Conservation (phyloP, 345 rosid species). For the Acer saccharum region DNA sequence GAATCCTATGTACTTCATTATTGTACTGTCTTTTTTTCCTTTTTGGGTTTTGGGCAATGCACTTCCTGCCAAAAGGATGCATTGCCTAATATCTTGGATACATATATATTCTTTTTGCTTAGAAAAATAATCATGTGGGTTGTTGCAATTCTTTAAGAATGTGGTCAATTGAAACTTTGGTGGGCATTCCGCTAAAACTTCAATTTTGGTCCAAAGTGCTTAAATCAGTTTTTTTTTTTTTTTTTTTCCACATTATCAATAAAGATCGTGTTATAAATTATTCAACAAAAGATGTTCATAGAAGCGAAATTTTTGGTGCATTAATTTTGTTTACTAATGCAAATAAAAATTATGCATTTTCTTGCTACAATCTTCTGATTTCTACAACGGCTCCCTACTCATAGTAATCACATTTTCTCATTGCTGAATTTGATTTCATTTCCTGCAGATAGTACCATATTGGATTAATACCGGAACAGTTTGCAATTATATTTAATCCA, state of each 20-base stretch:
- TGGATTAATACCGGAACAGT: neutral
- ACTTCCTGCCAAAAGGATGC: neutral
- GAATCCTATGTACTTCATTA: neutral
- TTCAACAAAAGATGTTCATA: neutral
- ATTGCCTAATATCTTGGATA: neutral
- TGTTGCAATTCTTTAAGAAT: neutral
- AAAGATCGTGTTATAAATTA: neutral
- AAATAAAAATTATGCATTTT: neutral
- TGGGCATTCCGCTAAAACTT: neutral
- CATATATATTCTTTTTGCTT: neutral
- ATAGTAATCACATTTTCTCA: neutral
- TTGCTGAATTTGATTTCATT: conserved; percentile 13
- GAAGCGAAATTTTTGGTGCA: neutral
- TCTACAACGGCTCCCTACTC: neutral
- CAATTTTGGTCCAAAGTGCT: neutral
- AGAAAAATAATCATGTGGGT: neutral
- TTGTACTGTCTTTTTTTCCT: neutral
- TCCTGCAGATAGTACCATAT: conserved; percentile 13
- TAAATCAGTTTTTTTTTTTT: neutral
- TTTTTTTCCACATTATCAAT: neutral
- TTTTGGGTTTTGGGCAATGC: neutral
- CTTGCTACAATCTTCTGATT: neutral
- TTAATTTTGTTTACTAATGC: neutral
- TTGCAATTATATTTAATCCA: neutral
- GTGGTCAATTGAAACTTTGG: neutral